Percentiles rank a stretch among this genome's conserved stretches.
phyloP scores from a whole-genome alignment of 164 flowering plant genomes.

The Vitis rotundifolia region DNA sequence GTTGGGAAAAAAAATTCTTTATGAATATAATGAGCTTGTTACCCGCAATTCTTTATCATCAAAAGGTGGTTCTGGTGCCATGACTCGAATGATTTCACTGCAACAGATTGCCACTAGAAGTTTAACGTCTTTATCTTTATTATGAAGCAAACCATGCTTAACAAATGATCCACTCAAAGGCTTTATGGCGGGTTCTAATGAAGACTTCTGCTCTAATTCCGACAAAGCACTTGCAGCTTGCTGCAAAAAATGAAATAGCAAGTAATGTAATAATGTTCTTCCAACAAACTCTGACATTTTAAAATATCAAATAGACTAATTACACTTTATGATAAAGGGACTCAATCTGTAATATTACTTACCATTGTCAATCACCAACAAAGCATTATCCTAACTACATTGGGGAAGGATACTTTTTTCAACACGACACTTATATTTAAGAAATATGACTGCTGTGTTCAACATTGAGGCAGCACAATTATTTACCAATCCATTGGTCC shows the following conservation, averaged over 20 bases:
- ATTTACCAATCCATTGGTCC: too few species aligned
- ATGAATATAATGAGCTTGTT: background rate
- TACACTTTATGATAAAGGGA: too few species aligned
- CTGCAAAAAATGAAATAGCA: conserved; percentile 37
- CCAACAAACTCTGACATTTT: background rate
- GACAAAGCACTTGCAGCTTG: conserved; percentile 72
- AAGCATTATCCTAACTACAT: too few species aligned
- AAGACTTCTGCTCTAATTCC: conserved; percentile 57
- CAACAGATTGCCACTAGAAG: conserved; percentile 72
- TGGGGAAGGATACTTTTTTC: too few species aligned
- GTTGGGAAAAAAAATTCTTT: too few species aligned
- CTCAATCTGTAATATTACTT: too few species aligned
- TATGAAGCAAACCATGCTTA: conserved; percentile 49
- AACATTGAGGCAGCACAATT: too few species aligned
- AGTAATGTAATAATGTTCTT: background rate
- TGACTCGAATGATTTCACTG: conserved; percentile 74
- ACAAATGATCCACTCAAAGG: conserved; percentile 59
- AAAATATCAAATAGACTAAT: too few species aligned
- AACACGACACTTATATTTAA: too few species aligned
- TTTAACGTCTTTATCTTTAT: conserved; percentile 78
- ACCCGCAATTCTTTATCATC: conserved; percentile 67
- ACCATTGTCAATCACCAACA: too few species aligned
- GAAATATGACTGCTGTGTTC: too few species aligned
- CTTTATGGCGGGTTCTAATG: conserved; percentile 38
- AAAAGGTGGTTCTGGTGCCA: conserved; percentile 90